A percentile compares a stretch with the other conserved stretches of the same genome.
Conservation (phyloP, 73 alveolate genomes). For the Paramecium sexaurelia region DNA sequence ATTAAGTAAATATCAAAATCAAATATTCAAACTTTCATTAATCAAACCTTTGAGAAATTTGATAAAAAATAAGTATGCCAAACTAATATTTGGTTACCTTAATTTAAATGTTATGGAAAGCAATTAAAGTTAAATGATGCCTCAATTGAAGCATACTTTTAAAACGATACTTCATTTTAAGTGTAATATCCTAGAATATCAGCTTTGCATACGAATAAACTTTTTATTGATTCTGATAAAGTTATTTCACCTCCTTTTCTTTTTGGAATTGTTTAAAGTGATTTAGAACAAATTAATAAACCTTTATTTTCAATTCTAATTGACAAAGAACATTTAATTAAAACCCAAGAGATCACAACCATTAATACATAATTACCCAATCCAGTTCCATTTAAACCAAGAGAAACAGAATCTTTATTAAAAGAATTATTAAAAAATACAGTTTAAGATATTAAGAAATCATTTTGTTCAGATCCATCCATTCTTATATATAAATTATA, state of each 20-base stretch:
- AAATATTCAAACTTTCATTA: background rate
- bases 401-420: background rate
- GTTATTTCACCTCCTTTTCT: background rate
- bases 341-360: background rate
- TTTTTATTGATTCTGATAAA: background rate
- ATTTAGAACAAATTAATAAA: background rate
- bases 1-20: background rate
- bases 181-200: background rate
- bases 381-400: background rate
- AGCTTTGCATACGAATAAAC: background rate
- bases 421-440: background rate
- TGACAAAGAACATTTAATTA: background rate
- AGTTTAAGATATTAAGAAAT: background rate
- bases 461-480: background rate
- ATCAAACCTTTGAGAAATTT: background rate
- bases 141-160: background rate
- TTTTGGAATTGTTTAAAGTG: slow-evolving; percentile 5
- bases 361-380: background rate
- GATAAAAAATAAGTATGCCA: background rate
- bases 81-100: background rate
- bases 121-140: background rate
- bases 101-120: background rate
- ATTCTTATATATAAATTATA: background rate
- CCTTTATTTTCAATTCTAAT: background rate
- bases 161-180: background rate